Percentiles rank a stretch among this genome's conserved stretches.
These are phyloP conservation scores for Herpotrichia juniperi DNA, from an alignment of 2,329 filamentous ascomycete species.

Conservation along the genomic window DNA sequence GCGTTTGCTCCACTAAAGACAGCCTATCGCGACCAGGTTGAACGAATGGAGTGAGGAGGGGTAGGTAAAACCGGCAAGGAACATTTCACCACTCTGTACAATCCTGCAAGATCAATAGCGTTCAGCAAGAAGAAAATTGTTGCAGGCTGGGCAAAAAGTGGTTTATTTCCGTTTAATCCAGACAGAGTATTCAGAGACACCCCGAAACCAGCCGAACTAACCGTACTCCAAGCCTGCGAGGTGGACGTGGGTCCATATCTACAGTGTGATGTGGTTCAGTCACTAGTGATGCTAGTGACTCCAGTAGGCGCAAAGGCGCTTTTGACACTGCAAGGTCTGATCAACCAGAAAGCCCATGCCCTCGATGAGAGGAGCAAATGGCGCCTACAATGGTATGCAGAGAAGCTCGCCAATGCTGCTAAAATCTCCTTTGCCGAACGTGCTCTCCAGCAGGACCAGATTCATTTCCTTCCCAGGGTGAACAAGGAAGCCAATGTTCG, in stretches of 20 bases:
- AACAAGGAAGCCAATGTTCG: background rate
- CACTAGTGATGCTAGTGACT: background rate
- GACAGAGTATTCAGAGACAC: background rate
- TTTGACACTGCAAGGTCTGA: background rate
- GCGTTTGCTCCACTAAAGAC: constrained; percentile 1
- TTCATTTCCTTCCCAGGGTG: background rate
- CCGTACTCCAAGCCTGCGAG: background rate
- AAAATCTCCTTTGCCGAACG: background rate
- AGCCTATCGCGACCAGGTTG: constrained; percentile 3
- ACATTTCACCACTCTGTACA: constrained; percentile 3
- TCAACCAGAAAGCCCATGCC: background rate
- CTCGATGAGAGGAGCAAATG: background rate
- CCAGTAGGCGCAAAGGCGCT: background rate
- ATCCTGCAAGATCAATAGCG: background rate
- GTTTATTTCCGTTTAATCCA: constrained; percentile 2
- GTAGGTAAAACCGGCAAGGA: constrained; percentile 1
- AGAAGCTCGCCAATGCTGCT: background rate
- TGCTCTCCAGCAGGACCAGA: background rate
- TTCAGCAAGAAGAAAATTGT: background rate
- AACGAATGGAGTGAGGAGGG: constrained; percentile 3
- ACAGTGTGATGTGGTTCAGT: background rate
- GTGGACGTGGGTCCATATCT: background rate
- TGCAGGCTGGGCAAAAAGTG: background rate
- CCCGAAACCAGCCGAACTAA: background rate
- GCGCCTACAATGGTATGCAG: background rate